Evolutionary conservation across 2,329 filamentous ascomycete genomes (phyloP).

Genomic region (Aspergillus fumigatus): DNA sequence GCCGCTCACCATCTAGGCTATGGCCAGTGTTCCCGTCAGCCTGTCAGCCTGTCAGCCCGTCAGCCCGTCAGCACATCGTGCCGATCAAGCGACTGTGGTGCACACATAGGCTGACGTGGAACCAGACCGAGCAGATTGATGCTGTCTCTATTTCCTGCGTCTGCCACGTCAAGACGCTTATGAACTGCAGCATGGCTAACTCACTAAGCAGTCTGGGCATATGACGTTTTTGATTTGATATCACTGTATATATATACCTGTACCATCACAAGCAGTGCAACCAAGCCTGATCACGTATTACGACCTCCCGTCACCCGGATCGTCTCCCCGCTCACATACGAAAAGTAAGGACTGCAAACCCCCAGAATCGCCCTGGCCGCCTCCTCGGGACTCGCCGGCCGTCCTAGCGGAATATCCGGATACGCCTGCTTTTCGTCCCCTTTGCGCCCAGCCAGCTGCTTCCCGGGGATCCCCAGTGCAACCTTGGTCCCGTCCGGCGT

Average conservation of each 20-base stretch:
- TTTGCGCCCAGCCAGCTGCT: constrained; percentile 42
- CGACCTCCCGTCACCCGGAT: constrained; percentile 79
- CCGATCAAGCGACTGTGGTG: background rate
- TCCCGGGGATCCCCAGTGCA: constrained; percentile 66
- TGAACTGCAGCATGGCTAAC: background rate
- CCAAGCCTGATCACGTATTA: constrained; percentile 47
- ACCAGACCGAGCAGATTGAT: background rate
- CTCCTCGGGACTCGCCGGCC: constrained; percentile 73
- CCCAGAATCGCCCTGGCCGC: constrained; percentile 73
- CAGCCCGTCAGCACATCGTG: background rate
- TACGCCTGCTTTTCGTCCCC: constrained; percentile 41
- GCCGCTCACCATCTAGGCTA: background rate
- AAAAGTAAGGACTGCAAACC: constrained; percentile 75
- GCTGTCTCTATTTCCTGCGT: background rate
- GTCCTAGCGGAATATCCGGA: constrained; percentile 71
- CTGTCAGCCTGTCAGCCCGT: background rate
- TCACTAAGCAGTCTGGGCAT: background rate
- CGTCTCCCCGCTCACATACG: constrained; percentile 82
- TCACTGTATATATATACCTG: background rate
- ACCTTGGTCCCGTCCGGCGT: constrained; percentile 73
- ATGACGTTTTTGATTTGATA: background rate
- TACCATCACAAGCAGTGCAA: background rate
- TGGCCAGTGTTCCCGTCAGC: background rate
- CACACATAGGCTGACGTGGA: background rate
- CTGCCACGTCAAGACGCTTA: background rate